These are phyloP conservation scores for Colletotrichum aenigma DNA, from an alignment of 2,329 filamentous ascomycete species.

Conservation along the genomic window DNA sequence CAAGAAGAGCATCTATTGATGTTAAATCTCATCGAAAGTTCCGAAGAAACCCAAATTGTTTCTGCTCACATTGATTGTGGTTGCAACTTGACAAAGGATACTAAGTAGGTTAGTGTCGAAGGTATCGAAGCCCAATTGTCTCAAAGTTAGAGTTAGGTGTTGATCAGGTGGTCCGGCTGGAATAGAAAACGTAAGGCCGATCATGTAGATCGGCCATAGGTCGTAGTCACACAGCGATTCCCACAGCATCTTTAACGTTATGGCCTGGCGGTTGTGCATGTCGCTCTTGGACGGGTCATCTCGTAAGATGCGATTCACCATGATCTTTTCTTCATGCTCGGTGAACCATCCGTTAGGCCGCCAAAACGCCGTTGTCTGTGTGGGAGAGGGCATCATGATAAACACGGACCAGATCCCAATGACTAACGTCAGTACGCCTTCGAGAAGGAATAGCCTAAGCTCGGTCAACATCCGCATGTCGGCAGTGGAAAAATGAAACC, in stretches of 20 bases:
- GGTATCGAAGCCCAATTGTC: conserved; percentile 31
- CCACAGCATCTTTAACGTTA: conserved; percentile 50
- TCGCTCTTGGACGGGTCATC: conserved; percentile 60
- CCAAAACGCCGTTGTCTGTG: conserved; percentile 47
- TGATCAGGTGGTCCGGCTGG: conserved; percentile 24
- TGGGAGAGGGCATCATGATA: conserved; percentile 31
- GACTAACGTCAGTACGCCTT: conserved; percentile 20
- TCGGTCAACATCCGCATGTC: neutral
- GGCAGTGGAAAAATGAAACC: neutral
- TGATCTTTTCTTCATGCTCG: conserved; percentile 59
- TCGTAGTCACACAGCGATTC: conserved; percentile 55
- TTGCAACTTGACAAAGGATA: conserved; percentile 6
- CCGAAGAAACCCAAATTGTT: neutral
- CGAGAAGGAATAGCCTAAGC: neutral
- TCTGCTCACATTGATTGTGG: neutral
- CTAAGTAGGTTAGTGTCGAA: conserved; percentile 50
- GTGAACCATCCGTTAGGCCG: conserved; percentile 60
- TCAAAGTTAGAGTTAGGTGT: conserved; percentile 26
- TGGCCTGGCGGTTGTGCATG: conserved; percentile 58
- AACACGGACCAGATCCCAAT: conserved; percentile 31
- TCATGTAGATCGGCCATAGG: conserved; percentile 58
- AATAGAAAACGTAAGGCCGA: conserved; percentile 46
- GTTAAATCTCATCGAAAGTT: neutral
- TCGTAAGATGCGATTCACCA: conserved; percentile 57
- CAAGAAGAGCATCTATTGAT: conserved; percentile 12